These are phyloP conservation scores for Pseudotulostoma volvatum DNA, from an alignment of 495 filamentous ascomycete genomes.

Conservation along the genomic window DNA sequence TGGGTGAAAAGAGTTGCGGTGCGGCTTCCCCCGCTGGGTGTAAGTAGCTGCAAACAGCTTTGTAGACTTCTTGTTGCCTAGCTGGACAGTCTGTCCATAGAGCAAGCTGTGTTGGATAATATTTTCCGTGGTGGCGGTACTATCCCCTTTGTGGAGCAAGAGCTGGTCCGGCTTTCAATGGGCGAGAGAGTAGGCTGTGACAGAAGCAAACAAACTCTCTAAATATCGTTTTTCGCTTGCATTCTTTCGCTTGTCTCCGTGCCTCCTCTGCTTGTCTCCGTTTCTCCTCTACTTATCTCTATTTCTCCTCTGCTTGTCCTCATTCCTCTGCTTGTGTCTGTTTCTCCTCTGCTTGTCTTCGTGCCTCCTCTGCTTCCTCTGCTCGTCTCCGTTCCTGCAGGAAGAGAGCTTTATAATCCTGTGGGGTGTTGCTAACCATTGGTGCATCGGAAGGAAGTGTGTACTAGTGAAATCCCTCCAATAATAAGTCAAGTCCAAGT, in stretches of 20 bases:
- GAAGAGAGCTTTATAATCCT: not conserved
- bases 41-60: not conserved
- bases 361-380: no score
- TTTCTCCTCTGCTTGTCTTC: no score
- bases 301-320: no score
- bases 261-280: slow-evolving; percentile 1
- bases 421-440: not conserved
- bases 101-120: slow-evolving; percentile 15
- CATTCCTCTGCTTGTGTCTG: no score
- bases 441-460: no score
- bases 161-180: slow-evolving; percentile 13
- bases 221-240: slow-evolving; percentile 16
- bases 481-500: no score
- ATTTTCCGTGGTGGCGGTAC: no score
- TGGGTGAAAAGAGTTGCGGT: not conserved
- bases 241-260: slow-evolving; percentile 7
- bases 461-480: no score
- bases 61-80: slow-evolving; percentile 10
- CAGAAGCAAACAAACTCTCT: slow-evolving; percentile 19
- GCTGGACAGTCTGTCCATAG: slow-evolving; percentile 19
- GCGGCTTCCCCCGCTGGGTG: not conserved
- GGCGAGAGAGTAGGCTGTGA: no score
- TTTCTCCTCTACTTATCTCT: no score
- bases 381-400: not conserved
- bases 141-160: slow-evolving; percentile 17